Base-by-base conservation (phyloP, 139 green algal species). In the Zygnema circumcarinatum region DNA sequence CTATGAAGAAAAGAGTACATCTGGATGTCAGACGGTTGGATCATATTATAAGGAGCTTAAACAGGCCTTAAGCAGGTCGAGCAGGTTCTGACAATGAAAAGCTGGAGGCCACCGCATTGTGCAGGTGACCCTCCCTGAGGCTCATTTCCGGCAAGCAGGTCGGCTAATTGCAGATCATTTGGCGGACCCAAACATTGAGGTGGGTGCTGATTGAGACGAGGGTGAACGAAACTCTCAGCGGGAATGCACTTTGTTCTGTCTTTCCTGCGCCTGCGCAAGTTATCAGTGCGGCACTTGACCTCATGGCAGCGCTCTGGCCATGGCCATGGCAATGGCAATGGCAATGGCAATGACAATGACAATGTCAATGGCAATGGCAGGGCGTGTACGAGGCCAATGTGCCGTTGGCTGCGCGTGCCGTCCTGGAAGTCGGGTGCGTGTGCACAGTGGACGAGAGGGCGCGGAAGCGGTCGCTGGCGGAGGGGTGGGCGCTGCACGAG, bases 361-460 rank as follows among this genome's bases (percentile, higher is more conserved):
- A 72, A 29, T 29, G 29, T 72, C 29, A 29, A 72, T 56, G 32
- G 40, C 1, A 2, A 2, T 0, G 0, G 80, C 86, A 91, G 29
- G 95, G 92, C 33, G 93, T 96, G 25, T 98, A 92, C 32, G 94
- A 98, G 91, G 94, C 93, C 38, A 92, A 95, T 1, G 82, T 98
- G 75, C 94, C 95, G 0, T 89, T 95, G 33, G 82, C 88, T 2
- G 83, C 94, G 79, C 79, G 92, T 32, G 93, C 94, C 11, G 88
- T 94, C 39, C 92, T 98, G 81, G 32, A 90, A 74, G 47, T 98
- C 54, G 96, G 96, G 74, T 98, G 94, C 74, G 92, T 95, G 0
- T 92, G 94, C 1, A 74, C 76, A n/a, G 91, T 97, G 38, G 53
- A 86, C 0, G 92, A 91, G 2, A 38, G 42, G 29, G 91, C 86